A percentile compares a stretch with the other conserved stretches of the same genome.
phyloP scores from a whole-genome alignment of 1,139 yeast species.

The Hemisphaericaspora lyxosophila region DNA sequence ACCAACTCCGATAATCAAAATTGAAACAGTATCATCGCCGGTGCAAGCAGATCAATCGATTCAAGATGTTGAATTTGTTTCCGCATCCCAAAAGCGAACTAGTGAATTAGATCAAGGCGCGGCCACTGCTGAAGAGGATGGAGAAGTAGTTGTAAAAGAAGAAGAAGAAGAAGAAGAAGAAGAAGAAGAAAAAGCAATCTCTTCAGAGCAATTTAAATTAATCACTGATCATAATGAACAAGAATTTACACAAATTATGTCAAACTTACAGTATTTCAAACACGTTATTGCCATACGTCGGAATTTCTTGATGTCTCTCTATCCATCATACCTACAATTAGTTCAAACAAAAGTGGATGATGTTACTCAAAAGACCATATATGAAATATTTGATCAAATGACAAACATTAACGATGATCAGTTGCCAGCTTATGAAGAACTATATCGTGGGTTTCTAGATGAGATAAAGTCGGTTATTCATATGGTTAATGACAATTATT shows the following conservation, averaged over 20 bases:
- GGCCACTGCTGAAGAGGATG: not conserved
- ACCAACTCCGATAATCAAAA: constrained; percentile 6
- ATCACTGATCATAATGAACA: constrained; percentile 12
- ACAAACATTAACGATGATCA: constrained; percentile 35
- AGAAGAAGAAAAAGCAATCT: not conserved
- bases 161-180: constrained; percentile 6
- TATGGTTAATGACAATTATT: constrained; percentile 41
- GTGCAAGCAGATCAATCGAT: constrained; percentile 5
- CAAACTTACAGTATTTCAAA: constrained; percentile 15
- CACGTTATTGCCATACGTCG: constrained; percentile 21
- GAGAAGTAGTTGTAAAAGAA: not conserved
- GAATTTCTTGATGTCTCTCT: constrained; percentile 28
- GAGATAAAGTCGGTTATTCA: constrained; percentile 42
- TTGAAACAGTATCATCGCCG: constrained; percentile 1
- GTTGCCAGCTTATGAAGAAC: constrained; percentile 36
- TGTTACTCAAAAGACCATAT: constrained; percentile 25
- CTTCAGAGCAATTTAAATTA: not conserved
- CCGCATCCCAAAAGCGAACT: constrained; percentile 4
- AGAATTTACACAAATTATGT: constrained; percentile 11
- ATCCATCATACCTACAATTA: constrained; percentile 28
- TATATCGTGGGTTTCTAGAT: constrained; percentile 33
- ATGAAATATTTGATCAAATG: constrained; percentile 23
- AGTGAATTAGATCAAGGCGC: not conserved
- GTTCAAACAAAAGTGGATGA: constrained; percentile 20
- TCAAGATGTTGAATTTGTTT: constrained; percentile 10